phyloP scores from a whole-genome alignment of 176 grass and related monocot species.

The Canna indica region DNA sequence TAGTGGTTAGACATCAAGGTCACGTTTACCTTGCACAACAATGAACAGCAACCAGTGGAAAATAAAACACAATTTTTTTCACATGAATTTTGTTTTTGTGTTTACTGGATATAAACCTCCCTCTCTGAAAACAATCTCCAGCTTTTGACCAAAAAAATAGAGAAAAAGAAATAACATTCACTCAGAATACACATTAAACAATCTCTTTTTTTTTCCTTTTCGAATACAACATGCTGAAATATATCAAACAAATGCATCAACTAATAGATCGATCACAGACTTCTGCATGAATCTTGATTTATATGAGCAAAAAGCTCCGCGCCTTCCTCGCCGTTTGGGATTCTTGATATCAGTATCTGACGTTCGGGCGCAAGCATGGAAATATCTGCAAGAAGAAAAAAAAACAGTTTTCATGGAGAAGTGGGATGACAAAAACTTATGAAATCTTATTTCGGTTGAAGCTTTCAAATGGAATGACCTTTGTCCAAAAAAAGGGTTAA shows the following conservation, averaged over 20 bases:
- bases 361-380: background rate
- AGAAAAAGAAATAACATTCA: background rate
- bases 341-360: background rate
- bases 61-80: too few species aligned
- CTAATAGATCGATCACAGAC: background rate
- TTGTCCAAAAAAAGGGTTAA: too few species aligned
- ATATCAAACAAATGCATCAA: slow-evolving; percentile 3
- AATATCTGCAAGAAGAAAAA: background rate
- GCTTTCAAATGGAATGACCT: background rate
- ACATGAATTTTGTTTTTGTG: too few species aligned
- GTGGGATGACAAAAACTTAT: background rate
- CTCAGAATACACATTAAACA: background rate
- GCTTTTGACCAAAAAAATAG: background rate
- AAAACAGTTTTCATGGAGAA: background rate
- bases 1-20: too few species aligned
- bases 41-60: too few species aligned
- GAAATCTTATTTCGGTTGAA: background rate
- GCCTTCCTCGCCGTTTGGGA: background rate
- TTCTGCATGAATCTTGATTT: background rate
- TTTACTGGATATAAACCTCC: background rate
- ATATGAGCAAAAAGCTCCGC: background rate
- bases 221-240: background rate
- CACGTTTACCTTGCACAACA: too few species aligned
- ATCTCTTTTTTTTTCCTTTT: too few species aligned
- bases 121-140: background rate